These are phyloP conservation scores for Paracoccidioides brasiliensis DNA, from an alignment of 2,329 filamentous ascomycete genomes.

Conservation along the genomic window DNA sequence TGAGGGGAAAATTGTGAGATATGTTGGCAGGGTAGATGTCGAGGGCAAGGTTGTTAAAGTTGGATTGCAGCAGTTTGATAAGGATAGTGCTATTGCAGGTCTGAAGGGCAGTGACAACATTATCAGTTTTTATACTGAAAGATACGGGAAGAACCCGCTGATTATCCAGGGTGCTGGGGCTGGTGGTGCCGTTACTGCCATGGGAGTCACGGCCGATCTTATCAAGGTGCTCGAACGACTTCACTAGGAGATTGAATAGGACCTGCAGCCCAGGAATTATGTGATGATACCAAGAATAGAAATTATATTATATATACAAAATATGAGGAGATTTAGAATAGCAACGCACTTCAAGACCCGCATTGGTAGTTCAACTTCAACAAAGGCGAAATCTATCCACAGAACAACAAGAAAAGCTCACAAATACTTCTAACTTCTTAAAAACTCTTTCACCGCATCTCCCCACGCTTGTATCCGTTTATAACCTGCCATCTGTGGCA, in stretches of 20 bases:
- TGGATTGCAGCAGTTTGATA: slow-evolving; percentile 78
- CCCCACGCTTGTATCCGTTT: slow-evolving; percentile 47
- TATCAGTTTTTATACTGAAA: slow-evolving; percentile 94
- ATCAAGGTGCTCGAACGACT: slow-evolving; percentile 74
- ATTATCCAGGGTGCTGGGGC: slow-evolving; percentile 92
- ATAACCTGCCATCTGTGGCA: slow-evolving; percentile 45
- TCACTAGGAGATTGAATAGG: slow-evolving; percentile 26
- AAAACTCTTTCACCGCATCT: slow-evolving; percentile 39
- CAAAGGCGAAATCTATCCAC: not conserved
- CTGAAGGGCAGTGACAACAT: slow-evolving; percentile 98
- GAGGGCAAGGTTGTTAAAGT: slow-evolving; percentile 73
- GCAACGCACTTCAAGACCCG: not conserved
- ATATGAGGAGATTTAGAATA: not conserved
- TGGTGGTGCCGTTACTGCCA: slow-evolving; percentile 89
- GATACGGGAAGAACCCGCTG: slow-evolving; percentile 80
- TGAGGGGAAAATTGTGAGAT: slow-evolving; percentile 83
- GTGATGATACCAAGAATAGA: not conserved
- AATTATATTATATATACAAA: not conserved
- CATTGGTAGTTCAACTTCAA: not conserved
- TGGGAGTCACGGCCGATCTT: slow-evolving; percentile 91
- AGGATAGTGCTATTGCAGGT: slow-evolving; percentile 78
- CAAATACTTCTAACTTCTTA: slow-evolving; percentile 20
- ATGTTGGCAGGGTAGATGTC: slow-evolving; percentile 87
- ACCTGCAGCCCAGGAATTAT: not conserved
- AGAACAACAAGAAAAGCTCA: not conserved